phyloP scores from a whole-genome alignment of 1,139 yeast genomes.

The Magnusiomyces suaveolens region DNA sequence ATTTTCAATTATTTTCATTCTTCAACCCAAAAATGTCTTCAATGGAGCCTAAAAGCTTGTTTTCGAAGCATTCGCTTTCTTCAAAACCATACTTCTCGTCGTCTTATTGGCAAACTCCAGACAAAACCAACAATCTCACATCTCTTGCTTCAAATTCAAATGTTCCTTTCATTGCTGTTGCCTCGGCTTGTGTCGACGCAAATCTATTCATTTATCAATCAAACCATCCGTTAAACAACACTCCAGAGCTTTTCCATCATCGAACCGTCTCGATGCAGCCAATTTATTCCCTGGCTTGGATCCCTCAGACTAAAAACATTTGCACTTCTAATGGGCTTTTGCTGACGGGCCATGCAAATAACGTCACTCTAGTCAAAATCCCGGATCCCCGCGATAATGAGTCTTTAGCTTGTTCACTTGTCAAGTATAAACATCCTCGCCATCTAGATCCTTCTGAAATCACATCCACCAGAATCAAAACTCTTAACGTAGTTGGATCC shows the following conservation, averaged over 20 bases:
- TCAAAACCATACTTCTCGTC: slow-evolving; percentile 5
- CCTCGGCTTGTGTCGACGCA: slow-evolving; percentile 46
- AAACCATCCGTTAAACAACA: slow-evolving; percentile 5
- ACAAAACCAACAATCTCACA: slow-evolving; percentile 47
- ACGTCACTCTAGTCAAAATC: slow-evolving; percentile 56
- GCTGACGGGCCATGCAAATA: slow-evolving; percentile 66
- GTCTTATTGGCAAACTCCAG: slow-evolving; percentile 62
- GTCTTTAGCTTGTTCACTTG: slow-evolving; percentile 58
- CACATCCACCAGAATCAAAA: slow-evolving; percentile 30
- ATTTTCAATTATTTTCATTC: no score
- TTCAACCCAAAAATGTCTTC: no score
- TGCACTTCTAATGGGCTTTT: slow-evolving; percentile 36
- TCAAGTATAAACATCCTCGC: slow-evolving; percentile 63
- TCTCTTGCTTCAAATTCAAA: slow-evolving; percentile 42
- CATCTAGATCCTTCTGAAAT: slow-evolving; percentile 35
- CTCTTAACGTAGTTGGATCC: slow-evolving; percentile 33
- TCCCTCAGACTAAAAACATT: slow-evolving; percentile 31
- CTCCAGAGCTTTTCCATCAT: slow-evolving; percentile 50
- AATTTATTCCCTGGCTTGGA: slow-evolving; percentile 59
- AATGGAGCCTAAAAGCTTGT: no score
- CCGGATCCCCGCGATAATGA: slow-evolving; percentile 44
- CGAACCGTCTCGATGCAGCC: slow-evolving; percentile 65
- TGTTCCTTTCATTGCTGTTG: slow-evolving; percentile 49
- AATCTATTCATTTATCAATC: slow-evolving; percentile 56
- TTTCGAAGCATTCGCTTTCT: no score